These are phyloP conservation scores for Anthracocystis walkeri DNA, from an alignment of 1,284 basidiomycete species.

Conservation along the genomic window DNA sequence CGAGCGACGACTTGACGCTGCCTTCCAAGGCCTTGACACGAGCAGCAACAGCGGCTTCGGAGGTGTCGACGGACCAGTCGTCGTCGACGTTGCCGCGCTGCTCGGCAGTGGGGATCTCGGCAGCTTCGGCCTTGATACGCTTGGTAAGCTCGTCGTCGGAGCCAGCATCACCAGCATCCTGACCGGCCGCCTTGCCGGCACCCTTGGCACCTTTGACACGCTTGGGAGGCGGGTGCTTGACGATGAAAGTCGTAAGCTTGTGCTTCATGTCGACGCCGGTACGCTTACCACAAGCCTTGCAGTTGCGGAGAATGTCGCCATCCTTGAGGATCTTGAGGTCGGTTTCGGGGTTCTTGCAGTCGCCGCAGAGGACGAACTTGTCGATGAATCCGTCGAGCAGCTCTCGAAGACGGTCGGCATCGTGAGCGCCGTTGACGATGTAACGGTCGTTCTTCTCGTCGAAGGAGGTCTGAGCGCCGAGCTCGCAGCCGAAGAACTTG, in stretches of 20 bases:
- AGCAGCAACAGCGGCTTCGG: conserved; percentile 87
- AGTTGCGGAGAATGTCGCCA: conserved; percentile 90
- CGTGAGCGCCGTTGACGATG: conserved; percentile 98
- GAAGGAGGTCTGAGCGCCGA: conserved; percentile 95
- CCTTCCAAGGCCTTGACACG: conserved; percentile 83
- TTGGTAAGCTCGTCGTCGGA: conserved; percentile 71
- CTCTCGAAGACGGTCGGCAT: conserved; percentile 90
- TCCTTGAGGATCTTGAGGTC: conserved; percentile 90
- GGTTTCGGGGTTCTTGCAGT: conserved; percentile 99
- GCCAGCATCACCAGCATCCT: conserved; percentile 71
- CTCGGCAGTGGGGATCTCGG: conserved; percentile 71
- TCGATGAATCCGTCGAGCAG: conserved; percentile 93
- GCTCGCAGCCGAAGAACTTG: conserved; percentile 99
- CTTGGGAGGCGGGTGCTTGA: conserved; percentile 90
- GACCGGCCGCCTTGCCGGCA: conserved; percentile 74
- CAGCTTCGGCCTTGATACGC: conserved; percentile 73
- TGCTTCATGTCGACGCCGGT: conserved; percentile 95
- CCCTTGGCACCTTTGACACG: conserved; percentile 72
- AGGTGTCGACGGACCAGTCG: conserved; percentile 91
- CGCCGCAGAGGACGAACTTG: conserved; percentile 96
- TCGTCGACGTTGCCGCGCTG: conserved; percentile 72
- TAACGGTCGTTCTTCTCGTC: conserved; percentile 97
- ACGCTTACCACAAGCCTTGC: conserved; percentile 96
- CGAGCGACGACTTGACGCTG: conserved; percentile 74
- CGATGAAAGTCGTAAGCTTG: conserved; percentile 94